A percentile compares a stretch with the other conserved stretches of the same genome.
phyloP scores from a whole-genome alignment of 371 early-diverging fungal species.

The Mortierella polycephala region DNA sequence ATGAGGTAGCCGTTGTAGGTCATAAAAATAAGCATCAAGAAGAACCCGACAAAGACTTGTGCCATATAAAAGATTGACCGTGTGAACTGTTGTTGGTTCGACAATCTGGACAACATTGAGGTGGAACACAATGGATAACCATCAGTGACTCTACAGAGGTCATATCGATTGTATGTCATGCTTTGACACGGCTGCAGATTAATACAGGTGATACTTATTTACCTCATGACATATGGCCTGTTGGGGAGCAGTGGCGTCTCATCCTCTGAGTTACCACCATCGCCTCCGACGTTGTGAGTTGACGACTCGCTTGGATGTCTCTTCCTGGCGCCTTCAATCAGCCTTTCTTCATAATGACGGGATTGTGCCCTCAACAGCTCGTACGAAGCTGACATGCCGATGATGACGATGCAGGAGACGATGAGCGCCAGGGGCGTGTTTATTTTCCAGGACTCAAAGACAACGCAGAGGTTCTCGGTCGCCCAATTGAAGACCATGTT shows the following conservation, averaged over 20 bases:
- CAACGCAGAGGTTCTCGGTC: conserved; percentile 77
- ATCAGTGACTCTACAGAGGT: neutral
- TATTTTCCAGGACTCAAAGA: conserved; percentile 83
- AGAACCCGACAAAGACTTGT: conserved; percentile 77
- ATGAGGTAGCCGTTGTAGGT: conserved; percentile 87
- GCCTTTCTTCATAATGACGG: conserved; percentile 59
- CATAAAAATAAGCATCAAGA: conserved; percentile 90
- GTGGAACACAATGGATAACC: neutral
- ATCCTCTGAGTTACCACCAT: conserved; percentile 22
- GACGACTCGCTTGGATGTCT: conserved; percentile 20
- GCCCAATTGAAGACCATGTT: conserved; percentile 88
- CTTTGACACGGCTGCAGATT: no score
- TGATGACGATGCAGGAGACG: conserved; percentile 67
- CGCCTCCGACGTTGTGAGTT: conserved; percentile 13
- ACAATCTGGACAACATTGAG: conserved; percentile 31
- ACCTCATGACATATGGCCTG: conserved; percentile 27
- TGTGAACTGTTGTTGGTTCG: conserved; percentile 58
- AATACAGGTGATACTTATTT: neutral
- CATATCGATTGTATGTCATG: no score
- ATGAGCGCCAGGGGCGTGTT: conserved; percentile 61
- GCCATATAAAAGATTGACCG: conserved; percentile 73
- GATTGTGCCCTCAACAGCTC: conserved; percentile 68
- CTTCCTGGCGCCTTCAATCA: conserved; percentile 52
- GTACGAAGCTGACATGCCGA: conserved; percentile 68
- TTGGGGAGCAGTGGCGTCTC: conserved; percentile 34